phyloP scores from a whole-genome alignment of 2,329 filamentous ascomycete species.

The Furcasterigmium sp. region DNA sequence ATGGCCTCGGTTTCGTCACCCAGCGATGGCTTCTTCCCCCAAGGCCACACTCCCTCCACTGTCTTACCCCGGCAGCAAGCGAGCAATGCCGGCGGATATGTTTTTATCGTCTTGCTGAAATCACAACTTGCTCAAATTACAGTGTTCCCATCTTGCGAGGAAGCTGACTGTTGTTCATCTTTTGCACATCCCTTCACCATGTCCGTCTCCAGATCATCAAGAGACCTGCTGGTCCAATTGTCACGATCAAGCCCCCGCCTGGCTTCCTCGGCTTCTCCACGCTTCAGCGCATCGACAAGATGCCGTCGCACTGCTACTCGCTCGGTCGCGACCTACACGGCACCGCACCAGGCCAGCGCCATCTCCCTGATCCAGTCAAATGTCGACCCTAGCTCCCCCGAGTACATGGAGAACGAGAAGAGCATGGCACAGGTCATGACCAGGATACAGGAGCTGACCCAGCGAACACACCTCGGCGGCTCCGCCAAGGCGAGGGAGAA shows the following conservation, averaged over 20 bases:
- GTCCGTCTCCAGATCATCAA: slow-evolving; percentile 41
- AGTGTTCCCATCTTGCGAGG: no score
- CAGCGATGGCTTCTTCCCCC: slow-evolving; percentile 9
- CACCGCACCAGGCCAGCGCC: slow-evolving; percentile 74
- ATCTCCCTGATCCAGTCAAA: slow-evolving; percentile 74
- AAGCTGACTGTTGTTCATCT: no score
- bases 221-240: slow-evolving; percentile 37
- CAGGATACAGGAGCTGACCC: slow-evolving; percentile 64
- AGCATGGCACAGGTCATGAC: slow-evolving; percentile 72
- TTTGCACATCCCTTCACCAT: slow-evolving; percentile 25
- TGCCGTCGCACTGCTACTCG: slow-evolving; percentile 14
- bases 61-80: slow-evolving; percentile 11
- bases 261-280: slow-evolving; percentile 19
- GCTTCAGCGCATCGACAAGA: background rate
- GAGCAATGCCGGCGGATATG: slow-evolving; percentile 1
- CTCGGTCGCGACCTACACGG: slow-evolving; percentile 68
- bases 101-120: no score
- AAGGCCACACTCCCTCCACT: no score
- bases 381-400: slow-evolving; percentile 71
- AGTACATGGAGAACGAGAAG: slow-evolving; percentile 74
- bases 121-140: no score
- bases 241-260: slow-evolving; percentile 21
- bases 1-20: slow-evolving; percentile 10
- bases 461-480: slow-evolving; percentile 69
- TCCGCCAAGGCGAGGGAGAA: slow-evolving; percentile 79